These are phyloP conservation scores for Schwanniomyces pseudopolymorphus DNA, from an alignment of 805 yeast genomes.

Conservation along the genomic window DNA sequence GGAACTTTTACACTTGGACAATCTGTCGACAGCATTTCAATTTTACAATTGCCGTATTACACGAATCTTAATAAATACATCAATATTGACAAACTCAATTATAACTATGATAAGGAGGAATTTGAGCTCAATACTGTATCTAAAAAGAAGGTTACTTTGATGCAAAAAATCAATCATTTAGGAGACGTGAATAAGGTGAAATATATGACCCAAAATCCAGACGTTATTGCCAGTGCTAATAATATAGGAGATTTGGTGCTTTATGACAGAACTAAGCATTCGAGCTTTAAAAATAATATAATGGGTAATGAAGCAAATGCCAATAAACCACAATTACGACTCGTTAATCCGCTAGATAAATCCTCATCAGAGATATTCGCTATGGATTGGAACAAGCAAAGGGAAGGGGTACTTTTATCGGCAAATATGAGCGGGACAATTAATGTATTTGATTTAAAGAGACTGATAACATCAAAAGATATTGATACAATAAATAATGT, in stretches of 20 bases:
- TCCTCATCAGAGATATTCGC: slow-evolving; percentile 62
- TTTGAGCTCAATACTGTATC: slow-evolving; percentile 33
- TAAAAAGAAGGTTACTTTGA: slow-evolving; percentile 25
- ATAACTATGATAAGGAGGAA: slow-evolving; percentile 38
- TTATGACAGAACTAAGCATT: slow-evolving; percentile 82
- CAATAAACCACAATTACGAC: slow-evolving; percentile 50
- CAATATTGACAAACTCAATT: slow-evolving; percentile 34
- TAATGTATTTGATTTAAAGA: slow-evolving; percentile 65
- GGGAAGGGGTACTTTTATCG: slow-evolving; percentile 58
- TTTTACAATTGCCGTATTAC: slow-evolving; percentile 33
- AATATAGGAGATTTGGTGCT: slow-evolving; percentile 64
- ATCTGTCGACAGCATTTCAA: slow-evolving; percentile 46
- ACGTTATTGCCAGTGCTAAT: slow-evolving; percentile 70
- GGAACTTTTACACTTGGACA: slow-evolving; percentile 68
- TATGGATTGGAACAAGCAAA: slow-evolving; percentile 67
- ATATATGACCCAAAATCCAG: slow-evolving; percentile 84
- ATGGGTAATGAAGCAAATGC: slow-evolving; percentile 24
- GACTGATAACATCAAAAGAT: slow-evolving; percentile 26
- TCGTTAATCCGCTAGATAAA: slow-evolving; percentile 28
- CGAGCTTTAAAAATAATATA: slow-evolving; percentile 29
- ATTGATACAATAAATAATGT: slow-evolving; percentile 6
- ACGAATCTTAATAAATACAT: slow-evolving; percentile 34
- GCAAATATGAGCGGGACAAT: slow-evolving; percentile 66
- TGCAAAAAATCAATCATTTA: slow-evolving; percentile 63
- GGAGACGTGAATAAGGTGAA: slow-evolving; percentile 76